phyloP scores from a whole-genome alignment of 257 asterid species.

The Gentiana macrophylla region DNA sequence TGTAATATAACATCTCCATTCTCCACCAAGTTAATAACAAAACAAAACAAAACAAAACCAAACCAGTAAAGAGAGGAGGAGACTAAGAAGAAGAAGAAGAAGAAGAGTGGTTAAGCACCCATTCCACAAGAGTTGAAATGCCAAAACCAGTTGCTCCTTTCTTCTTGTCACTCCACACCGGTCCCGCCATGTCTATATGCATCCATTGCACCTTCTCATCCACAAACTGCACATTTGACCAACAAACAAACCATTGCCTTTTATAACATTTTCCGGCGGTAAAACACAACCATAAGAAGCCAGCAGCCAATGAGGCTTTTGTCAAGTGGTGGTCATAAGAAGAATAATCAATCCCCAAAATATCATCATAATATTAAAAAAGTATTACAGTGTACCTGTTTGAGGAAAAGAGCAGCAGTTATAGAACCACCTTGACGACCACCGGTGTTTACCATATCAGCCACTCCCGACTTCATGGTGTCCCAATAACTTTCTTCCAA shows the following conservation, averaged over 20 bases:
- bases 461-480: conserved; percentile 88
- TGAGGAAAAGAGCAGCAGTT: conserved; percentile 95
- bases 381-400: conserved; percentile 52
- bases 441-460: conserved; percentile 96
- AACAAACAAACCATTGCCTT: not conserved
- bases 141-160: conserved; percentile 85
- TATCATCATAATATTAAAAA: not conserved
- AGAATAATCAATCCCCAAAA: no score
- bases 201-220: conserved; percentile 95
- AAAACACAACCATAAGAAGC: not conserved
- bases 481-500: conserved; percentile 98
- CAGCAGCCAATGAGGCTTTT: no score
- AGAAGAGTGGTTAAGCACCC: conserved; percentile 80
- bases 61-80: no score
- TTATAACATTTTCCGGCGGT: not conserved
- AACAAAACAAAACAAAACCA: no score
- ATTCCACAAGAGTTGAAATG: conserved; percentile 69
- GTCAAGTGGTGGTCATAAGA: no score
- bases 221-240: conserved; percentile 55
- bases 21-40: no score
- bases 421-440: conserved; percentile 93
- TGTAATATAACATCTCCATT: no score
- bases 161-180: conserved; percentile 79
- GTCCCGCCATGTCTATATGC: conserved; percentile 96
- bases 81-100: conserved; percentile 9